Conservation (phyloP, 1,284 basidiomycete genomes). For the Moniliella sp. region DNA sequence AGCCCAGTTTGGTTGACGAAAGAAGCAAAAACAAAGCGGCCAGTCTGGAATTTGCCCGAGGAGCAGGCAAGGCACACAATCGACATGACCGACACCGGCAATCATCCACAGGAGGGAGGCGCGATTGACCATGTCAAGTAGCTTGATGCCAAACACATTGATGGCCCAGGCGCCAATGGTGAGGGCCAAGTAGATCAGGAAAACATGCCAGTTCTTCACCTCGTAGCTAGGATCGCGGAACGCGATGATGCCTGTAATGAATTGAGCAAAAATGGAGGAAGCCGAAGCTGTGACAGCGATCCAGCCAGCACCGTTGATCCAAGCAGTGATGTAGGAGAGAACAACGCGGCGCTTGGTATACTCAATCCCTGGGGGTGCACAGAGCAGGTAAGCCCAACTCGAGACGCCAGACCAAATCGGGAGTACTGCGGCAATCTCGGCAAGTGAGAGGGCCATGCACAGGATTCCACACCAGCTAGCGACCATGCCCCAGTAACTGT, state of each 20-base stretch:
- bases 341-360: too few relatives aligned
- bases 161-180: constrained; percentile 11
- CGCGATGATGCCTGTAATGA: constrained; percentile 34
- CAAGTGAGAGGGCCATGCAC: constrained; percentile 29
- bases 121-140: constrained; percentile 11
- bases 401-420: constrained; percentile 35
- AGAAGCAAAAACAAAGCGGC: constrained; percentile 35
- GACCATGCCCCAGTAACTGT: constrained; percentile 34
- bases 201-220: constrained; percentile 15
- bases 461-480: constrained; percentile 30
- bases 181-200: constrained; percentile 18
- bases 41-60: constrained; percentile 33
- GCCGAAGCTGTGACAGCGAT: constrained; percentile 32
- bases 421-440: constrained; percentile 23
- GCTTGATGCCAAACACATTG: constrained; percentile 14
- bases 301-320: constrained; percentile 31
- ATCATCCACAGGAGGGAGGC: constrained; percentile 26
- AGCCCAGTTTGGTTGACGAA: constrained; percentile 37
- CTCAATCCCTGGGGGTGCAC: constrained; percentile 19
- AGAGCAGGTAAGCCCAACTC: constrained; percentile 32
- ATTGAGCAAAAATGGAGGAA: constrained; percentile 13
- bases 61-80: constrained; percentile 34
- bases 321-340: constrained; percentile 23
- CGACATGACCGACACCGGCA: constrained; percentile 33
- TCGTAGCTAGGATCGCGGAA: constrained; percentile 31